Base-by-base conservation (phyloP, 495 filamentous ascomycete genomes). In the Penicillium dipodomyicola region DNA sequence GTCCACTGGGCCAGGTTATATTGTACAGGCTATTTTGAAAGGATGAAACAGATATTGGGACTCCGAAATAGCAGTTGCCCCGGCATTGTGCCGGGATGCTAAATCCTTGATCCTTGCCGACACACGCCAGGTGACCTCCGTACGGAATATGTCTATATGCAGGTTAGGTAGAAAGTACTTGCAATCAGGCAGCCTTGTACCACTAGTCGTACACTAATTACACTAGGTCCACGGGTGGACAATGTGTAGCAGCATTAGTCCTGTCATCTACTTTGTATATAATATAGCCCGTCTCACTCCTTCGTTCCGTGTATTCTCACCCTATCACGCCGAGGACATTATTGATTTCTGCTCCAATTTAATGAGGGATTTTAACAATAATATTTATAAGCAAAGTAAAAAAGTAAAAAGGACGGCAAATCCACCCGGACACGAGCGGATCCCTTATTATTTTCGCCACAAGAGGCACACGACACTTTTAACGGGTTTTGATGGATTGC, bases 391-490 rank as follows among this genome's bases (percentile, higher is more conserved):
- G 19, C 22, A 49, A 30, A 17, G n/a, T 8, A 12, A 39, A 39
- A 14, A 50, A 37, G 8, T 10, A 29, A 29, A 30, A 20, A 1
- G 20, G 32, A 17, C 23, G 37, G 49, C 5, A 42, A 42, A 40
- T 14, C 49, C 22, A 32, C 32, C 19, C 17, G 11, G 15, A 29
- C 37, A 40, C 8, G 29, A 52, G 32, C 32, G 33, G 20, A 41
- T 52, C 20, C 49, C 22, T 22, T 23, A 43, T 43, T 23, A 22
- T 23, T 23, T n/a, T 46, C 23, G 42, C 42, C 43, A 46, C 23
- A 19, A 49, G 22, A 49, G 12, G 48, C 48, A 37, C 30, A 50
- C 48, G 48, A 50, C 29, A 44, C 20, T 44, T 20, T 44, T 32
- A 19, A 48, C 45, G 15, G 45, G 23, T 12, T 19, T 42, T 42